Evolutionary conservation across 2,329 filamentous ascomycete species (phyloP), one percentile per base, ranked within the genome.

Genomic region (Ophiostoma quercus): DNA sequence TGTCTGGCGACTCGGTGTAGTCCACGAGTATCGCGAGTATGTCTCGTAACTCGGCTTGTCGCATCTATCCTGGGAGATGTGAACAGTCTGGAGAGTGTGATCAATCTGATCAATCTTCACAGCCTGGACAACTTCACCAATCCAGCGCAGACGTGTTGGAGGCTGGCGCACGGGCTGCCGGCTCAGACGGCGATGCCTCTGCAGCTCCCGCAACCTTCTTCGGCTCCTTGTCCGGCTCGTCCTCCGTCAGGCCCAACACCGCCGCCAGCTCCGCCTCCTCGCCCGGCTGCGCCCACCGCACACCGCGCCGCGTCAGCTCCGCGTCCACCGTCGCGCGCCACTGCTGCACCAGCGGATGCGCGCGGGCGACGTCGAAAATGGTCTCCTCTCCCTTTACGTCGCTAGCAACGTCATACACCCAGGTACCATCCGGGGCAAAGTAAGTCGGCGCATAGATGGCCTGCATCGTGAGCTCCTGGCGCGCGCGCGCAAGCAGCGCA

Each of bases 401-500:
- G 79, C 22, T 78, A 1, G 67, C 76, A 39, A 91, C 84, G 0
- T 84, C 79, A 77, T 85, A 94, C 74, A 80, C 87, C 90, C 90
- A 93, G 54, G 88, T 86, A 0, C 91, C 91, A 75, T 92, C 89
- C 12, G 84, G 79, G 3, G 85, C 85, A 82, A 91, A 92, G 78
- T 85, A 92, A n/a, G 86, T 82, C 25, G 80, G 76, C 1, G 83
- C 85, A 77, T 94, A 92, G 37, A 96, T 80, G 63, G 80, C 81
- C 75, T 85, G 82, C 16, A 89, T 84, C 57, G 82, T 82, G 68
- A 95, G 78, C 67, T 92, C 90, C 54, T 78, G 78, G 16, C 81
- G 79, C 2, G 90, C 90, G 51, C 82, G 79, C 1, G 75, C 76
- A 1, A 86, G 76, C 34, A 87, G 74, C 19, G n/a, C 37, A 3